These are phyloP conservation scores for Salicornia ramosissima DNA, from an alignment of 148 eudicot genomes.

Conservation along the genomic window DNA sequence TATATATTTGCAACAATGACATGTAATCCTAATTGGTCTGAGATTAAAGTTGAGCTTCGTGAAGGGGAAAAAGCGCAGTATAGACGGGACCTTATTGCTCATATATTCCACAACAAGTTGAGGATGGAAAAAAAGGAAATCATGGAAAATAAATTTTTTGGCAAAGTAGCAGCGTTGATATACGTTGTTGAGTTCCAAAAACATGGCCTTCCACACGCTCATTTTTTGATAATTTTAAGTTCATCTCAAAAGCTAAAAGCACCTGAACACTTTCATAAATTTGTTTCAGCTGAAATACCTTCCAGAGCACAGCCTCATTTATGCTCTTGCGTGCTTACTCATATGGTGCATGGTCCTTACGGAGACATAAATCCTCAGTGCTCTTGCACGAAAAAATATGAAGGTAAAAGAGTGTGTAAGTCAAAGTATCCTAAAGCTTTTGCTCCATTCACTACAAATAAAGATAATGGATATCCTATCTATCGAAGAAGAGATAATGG, in stretches of 20 bases:
- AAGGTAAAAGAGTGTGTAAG: neutral
- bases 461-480: neutral
- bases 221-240: neutral
- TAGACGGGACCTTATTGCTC: neutral
- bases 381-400: neutral
- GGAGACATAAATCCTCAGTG: neutral
- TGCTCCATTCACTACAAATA: neutral
- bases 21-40: slow-evolving; percentile 13
- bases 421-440: neutral
- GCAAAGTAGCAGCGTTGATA: neutral
- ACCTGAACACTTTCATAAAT: neutral
- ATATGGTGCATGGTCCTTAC: slow-evolving; percentile 17
- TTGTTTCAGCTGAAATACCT: slow-evolving; percentile 1
- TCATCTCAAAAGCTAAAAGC: neutral
- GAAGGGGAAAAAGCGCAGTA: neutral
- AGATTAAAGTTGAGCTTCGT: neutral
- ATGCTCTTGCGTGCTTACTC: neutral
- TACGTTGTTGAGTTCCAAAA: slow-evolving; percentile 11
- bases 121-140: neutral
- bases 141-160: neutral
- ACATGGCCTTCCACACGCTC: slow-evolving; percentile 1
- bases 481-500: neutral
- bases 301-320: neutral
- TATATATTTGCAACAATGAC: slow-evolving; percentile 19
- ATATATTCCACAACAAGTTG: neutral